phyloP scores from a whole-genome alignment of 2,329 filamentous ascomycete genomes.

The Ceratocystis albifundus region DNA sequence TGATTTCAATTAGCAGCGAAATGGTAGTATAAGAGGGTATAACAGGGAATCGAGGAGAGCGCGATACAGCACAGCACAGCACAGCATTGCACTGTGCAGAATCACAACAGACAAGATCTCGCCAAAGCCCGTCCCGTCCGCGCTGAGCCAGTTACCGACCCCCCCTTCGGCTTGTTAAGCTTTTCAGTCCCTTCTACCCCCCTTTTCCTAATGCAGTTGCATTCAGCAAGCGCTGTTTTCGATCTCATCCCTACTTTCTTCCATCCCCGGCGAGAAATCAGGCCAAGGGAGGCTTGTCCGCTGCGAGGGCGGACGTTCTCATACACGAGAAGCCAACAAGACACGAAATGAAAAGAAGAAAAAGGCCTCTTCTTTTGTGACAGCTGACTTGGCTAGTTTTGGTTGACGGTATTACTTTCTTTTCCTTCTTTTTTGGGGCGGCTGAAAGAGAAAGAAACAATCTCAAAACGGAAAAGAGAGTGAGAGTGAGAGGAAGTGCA shows the following conservation, averaged over 20 bases:
- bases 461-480: not conserved
- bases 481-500: not conserved
- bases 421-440: no score
- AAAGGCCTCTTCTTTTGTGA: not conserved
- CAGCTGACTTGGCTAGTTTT: not conserved
- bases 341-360: not conserved
- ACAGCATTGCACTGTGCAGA: not conserved
- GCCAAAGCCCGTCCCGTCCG: not conserved
- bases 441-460: not conserved
- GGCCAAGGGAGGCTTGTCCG: not conserved
- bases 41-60: no score
- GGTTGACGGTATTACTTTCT: not conserved
- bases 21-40: no score
- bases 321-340: not conserved
- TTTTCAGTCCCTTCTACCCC: not conserved
- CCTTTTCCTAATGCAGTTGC: constrained; percentile 4
- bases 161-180: not conserved
- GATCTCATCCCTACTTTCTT: constrained; percentile 7
- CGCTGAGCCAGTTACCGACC: not conserved
- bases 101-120: not conserved
- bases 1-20: not conserved
- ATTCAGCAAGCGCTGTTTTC: constrained; percentile 4
- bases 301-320: not conserved
- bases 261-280: not conserved
- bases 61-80: no score